Percentiles rank a stretch among this genome's conserved stretches.
phyloP scores from a whole-genome alignment of 169 alveolate genomes.

The Perkinsus chesapeaki region DNA sequence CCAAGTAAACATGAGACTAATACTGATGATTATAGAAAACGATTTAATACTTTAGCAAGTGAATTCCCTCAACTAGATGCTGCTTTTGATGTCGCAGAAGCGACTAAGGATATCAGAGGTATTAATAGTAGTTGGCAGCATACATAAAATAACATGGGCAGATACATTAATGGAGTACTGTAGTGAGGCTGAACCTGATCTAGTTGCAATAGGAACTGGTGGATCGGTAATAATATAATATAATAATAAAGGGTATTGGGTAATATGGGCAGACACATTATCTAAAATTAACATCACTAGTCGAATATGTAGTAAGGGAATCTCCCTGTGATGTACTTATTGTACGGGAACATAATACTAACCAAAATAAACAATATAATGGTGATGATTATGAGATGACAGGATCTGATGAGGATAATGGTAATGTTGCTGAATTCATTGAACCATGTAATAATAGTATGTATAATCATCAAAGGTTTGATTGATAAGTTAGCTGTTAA shows the following conservation, averaged over 20 bases:
- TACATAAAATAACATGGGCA: neutral
- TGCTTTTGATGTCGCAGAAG: neutral
- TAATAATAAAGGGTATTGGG: neutral
- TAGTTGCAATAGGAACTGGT: neutral
- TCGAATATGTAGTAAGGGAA: neutral
- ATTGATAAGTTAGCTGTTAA: neutral
- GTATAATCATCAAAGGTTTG: neutral
- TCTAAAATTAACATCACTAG: neutral
- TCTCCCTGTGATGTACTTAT: neutral
- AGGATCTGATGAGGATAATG: neutral
- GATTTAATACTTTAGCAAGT: neutral
- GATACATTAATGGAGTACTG: neutral
- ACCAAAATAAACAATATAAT: neutral
- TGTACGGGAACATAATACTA: neutral
- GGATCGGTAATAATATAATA: neutral
- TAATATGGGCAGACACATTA: neutral
- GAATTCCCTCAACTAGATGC: neutral
- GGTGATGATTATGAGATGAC: neutral
- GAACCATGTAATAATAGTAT: neutral
- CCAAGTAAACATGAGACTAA: neutral
- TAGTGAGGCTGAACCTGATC: neutral
- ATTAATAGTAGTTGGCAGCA: neutral
- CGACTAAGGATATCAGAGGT: slow-evolving; percentile 4
- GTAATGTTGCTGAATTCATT: neutral
- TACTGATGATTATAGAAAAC: neutral